Evolutionary conservation across 345 rosid species (phyloP), one percentile per base, ranked within the genome.

Genomic region (Pseudoturritis turrita): DNA sequence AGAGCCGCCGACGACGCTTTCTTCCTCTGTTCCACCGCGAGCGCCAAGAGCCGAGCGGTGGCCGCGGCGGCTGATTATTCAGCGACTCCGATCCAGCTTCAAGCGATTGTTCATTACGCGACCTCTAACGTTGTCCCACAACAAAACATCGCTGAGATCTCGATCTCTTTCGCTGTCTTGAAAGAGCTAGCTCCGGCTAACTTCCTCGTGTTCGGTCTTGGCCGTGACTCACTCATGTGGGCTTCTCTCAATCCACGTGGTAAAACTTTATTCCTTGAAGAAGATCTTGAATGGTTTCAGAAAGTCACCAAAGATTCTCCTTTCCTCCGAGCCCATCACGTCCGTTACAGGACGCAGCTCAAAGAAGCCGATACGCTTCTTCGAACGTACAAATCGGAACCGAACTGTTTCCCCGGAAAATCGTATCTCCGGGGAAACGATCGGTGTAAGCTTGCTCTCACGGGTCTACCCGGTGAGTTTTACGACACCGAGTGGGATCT

Each of bases 401-500:
- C 83, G 0, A 41, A 4, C 10, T 87, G 91, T 50, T 75, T 68
- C 1, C 88, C 83, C 3, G 15, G 46, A 19, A 88, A 83, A 31
- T 66, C 88, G 1, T 86, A 47, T 68, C 77, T 77, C 41, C 55
- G 67, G 5, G 80, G 77, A 46, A 87, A 87, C 76, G 40, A 70
- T 0, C 47, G 55, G 6, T 89, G 96, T 11, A 79, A 74, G 36
- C 59, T 89, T 7, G 96, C 87, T 3, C 45, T 88, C 57, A 79
- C 82, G 1, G 82, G 79, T 0, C 75, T 89, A 0, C 89, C 96
- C 2, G 83, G 80, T 21, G 87, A 84, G 78, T 80, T 89, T 1
- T 89, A 88, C 75, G 86, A 87, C 13, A 82, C 73, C 3, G 84
- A 86, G 40, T 89, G 92, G 96, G 96, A 89, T 70, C 76, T 89